These are phyloP conservation scores for Hyparrhenia diplandra DNA, from an alignment of 176 grass and related monocot genomes.

Conservation along the genomic window DNA sequence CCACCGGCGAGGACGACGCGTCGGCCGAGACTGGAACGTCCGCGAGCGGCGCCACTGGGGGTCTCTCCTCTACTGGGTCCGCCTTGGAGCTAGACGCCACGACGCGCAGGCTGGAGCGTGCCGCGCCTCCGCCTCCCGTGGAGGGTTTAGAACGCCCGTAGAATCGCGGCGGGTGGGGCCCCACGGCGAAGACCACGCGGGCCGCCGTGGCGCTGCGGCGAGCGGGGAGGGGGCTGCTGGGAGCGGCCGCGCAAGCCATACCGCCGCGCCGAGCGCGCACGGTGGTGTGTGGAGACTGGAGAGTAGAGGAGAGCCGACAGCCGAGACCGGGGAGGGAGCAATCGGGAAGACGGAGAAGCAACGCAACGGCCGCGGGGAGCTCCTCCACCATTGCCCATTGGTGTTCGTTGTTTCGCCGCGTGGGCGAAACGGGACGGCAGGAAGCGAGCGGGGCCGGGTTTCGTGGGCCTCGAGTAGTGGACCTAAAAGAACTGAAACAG, in stretches of 20 bases:
- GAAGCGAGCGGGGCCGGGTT: not conserved
- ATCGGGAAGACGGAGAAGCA: not conserved
- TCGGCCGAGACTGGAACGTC: not conserved
- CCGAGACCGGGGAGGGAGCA: not conserved
- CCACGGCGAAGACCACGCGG: not conserved
- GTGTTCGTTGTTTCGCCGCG: constrained; percentile 40
- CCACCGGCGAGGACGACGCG: not conserved
- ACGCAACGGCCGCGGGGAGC: not conserved
- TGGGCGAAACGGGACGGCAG: constrained; percentile 25
- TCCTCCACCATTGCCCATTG: not conserved
- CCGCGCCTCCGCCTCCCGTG: not conserved
- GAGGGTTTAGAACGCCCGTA: not conserved
- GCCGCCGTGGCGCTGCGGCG: not conserved
- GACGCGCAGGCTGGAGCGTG: constrained; percentile 9
- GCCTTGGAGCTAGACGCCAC: constrained; percentile 52
- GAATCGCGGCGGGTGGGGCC: not conserved
- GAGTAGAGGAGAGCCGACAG: not conserved
- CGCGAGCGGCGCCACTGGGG: constrained; percentile 13
- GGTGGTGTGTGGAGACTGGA: not conserved
- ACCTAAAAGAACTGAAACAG: not conserved
- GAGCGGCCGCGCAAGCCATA: constrained; percentile 27
- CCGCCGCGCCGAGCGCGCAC: not conserved
- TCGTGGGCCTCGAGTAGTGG: not conserved
- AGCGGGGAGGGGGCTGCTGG: constrained; percentile 8
- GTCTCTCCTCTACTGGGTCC: constrained; percentile 33